Evolutionary conservation across 345 rosid species (phyloP), one percentile per base, ranked within the genome.

Genomic region (Citropsis articulata): DNA sequence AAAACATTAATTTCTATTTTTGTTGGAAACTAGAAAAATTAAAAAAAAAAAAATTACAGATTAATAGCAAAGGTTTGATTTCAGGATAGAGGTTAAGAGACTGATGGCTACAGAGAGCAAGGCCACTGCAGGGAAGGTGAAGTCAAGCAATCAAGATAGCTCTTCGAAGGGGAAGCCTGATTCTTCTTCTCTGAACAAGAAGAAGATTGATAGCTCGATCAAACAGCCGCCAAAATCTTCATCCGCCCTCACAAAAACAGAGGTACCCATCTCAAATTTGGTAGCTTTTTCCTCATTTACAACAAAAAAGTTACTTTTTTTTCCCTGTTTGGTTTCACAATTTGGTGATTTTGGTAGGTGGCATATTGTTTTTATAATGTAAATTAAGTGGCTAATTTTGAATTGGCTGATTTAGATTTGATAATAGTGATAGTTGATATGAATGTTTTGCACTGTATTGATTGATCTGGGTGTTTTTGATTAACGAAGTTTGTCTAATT

Each of bases 51-150:
- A 36, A 33, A 35, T 61, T 65, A 9, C 55, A 70, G 64, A 59
- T 79, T 69, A 72, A 55, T 56, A 31, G 21, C 45, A 40, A 56
- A 75, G 53, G 56, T 48, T 80, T 38, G 73, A 64, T 63, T 9
- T 9, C 31, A 40, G n/a, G 74, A 77, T n/a, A 50, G 57, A 24
- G 38, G 18, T 31, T 55, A 38, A 64, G 57, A 28, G 30, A 45
- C 65, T 60, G 9, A 88, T 88, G 93, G 85, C 93, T 33, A 76
- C 89, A 73, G 92, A 84, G 61, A 79, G 84, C 75, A 94, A 81
- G 79, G 70, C 87, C 19, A 83, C 66, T 77, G 83, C 75, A 38
- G 83, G 78, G 67, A 92, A 83, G 90, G 81, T 79, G 77, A 88
- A 80, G 75, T 69, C 86, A 12, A 71, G 83, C 57, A 66, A 50